Conservation (phyloP, 352 stramenopile species). For the Phytophthora pluvialis region DNA sequence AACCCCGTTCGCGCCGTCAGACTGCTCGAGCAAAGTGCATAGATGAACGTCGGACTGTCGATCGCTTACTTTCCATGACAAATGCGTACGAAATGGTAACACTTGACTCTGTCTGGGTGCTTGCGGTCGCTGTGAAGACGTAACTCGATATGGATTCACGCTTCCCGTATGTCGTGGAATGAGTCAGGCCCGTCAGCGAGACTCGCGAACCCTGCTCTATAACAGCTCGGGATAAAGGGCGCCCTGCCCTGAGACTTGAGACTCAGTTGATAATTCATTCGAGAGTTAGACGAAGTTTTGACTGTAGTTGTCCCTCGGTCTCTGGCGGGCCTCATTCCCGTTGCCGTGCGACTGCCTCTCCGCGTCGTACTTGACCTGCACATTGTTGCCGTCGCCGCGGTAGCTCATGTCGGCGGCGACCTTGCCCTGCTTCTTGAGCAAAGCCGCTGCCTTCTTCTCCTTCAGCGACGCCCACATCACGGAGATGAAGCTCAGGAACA, state of each 20-base stretch:
- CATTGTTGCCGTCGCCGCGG: constrained; percentile 21
- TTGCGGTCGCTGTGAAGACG: neutral
- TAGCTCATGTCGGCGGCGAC: constrained; percentile 16
- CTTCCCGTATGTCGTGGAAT: neutral
- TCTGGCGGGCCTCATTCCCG: constrained; percentile 12
- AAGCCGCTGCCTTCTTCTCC: constrained; percentile 20
- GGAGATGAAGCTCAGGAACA: constrained; percentile 42
- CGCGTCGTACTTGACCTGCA: constrained; percentile 17
- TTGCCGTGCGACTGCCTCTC: constrained; percentile 15
- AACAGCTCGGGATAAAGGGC: neutral
- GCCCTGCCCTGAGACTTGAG: too few relatives aligned
- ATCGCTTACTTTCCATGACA: constrained; percentile 4
- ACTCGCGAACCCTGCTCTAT: constrained; percentile 1
- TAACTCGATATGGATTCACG: neutral
- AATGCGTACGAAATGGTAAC: neutral
- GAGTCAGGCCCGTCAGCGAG: neutral
- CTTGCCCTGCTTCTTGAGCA: constrained; percentile 29
- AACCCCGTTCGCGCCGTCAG: constrained; percentile 22
- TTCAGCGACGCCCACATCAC: constrained; percentile 21
- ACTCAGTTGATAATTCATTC: constrained; percentile 17
- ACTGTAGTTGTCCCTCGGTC: constrained; percentile 50
- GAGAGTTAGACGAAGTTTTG: constrained; percentile 55
- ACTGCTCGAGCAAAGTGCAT: constrained; percentile 8
- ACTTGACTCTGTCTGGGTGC: neutral
- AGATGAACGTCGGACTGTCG: constrained; percentile 17